Percentiles rank a stretch among this genome's conserved stretches.
These are phyloP conservation scores for Mycosphaerella sp. DNA, from an alignment of 2,329 filamentous ascomycete genomes.

Conservation along the genomic window DNA sequence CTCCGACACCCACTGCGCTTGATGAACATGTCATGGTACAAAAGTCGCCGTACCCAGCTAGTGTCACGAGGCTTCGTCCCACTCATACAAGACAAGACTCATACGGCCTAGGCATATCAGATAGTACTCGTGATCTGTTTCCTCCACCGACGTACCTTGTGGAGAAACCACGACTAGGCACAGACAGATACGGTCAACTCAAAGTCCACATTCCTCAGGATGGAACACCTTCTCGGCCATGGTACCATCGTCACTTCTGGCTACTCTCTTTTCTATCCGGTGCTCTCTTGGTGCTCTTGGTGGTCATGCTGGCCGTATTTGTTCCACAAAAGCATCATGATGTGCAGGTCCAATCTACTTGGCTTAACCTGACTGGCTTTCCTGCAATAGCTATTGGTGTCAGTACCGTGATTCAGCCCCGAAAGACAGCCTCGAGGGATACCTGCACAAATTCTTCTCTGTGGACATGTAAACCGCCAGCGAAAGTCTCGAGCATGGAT, in stretches of 20 bases:
- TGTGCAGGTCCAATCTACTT: conserved; percentile 48
- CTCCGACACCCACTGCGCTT: conserved; percentile 5
- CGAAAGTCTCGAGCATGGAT: conserved; percentile 55
- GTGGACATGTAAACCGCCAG: conserved; percentile 78
- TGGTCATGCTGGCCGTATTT: conserved; percentile 37
- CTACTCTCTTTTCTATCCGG: conserved; percentile 28
- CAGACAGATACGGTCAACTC: conserved; percentile 28
- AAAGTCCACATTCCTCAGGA: conserved; percentile 27
- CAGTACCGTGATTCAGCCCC: conserved; percentile 68
- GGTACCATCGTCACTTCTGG: conserved; percentile 30
- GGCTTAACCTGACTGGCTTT: conserved; percentile 80
- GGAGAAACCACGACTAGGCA: conserved; percentile 26
- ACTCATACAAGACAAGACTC: conserved; percentile 24
- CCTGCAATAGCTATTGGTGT: conserved; percentile 82
- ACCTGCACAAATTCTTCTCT: conserved; percentile 66
- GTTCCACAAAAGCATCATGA: conserved; percentile 39
- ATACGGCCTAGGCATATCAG: conserved; percentile 24
- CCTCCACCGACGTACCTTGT: conserved; percentile 19
- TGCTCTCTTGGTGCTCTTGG: conserved; percentile 34
- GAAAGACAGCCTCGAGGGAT: conserved; percentile 51
- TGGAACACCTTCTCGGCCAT: conserved; percentile 18
- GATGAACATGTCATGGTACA: background rate
- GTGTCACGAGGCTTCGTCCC: conserved; percentile 4
- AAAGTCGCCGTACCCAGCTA: background rate
- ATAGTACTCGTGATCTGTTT: conserved; percentile 21